Evolutionary conservation across 768 basidiomycete genomes (phyloP).

Genomic region (Mycena vulgaris): DNA sequence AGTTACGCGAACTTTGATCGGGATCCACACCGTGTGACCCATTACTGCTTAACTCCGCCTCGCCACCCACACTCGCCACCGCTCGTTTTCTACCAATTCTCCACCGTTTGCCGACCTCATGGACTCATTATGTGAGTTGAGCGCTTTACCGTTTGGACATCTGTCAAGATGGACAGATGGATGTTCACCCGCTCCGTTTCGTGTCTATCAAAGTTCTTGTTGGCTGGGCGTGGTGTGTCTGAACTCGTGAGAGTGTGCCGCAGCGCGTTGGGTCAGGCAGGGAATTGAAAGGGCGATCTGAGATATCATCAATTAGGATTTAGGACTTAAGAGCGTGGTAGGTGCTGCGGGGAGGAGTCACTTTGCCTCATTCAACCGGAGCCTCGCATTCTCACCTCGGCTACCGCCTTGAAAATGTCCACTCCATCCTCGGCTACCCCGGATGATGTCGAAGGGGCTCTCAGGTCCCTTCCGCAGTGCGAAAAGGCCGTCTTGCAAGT

Average conservation of each 20-base stretch:
- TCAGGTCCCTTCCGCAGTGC: slow-evolving; percentile 12
- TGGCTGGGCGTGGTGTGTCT: slow-evolving; percentile 14
- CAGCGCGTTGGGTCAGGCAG: slow-evolving; percentile 17
- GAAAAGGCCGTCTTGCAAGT: slow-evolving; percentile 28
- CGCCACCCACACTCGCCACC: no score
- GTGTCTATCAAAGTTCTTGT: slow-evolving; percentile 18
- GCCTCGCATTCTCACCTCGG: slow-evolving; percentile 20
- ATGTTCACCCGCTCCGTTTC: slow-evolving; percentile 21
- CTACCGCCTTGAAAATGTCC: slow-evolving; percentile 22
- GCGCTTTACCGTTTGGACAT: no score
- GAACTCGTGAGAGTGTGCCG: slow-evolving; percentile 21
- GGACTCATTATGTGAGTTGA: no score
- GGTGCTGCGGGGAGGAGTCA: slow-evolving; percentile 18
- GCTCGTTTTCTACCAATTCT: no score
- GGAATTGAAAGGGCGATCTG: slow-evolving; percentile 20
- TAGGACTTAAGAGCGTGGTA: slow-evolving; percentile 22
- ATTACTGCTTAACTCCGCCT: no score
- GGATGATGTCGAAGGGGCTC: slow-evolving; percentile 23
- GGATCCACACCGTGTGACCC: no score
- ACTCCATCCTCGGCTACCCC: slow-evolving; percentile 20
- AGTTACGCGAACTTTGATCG: no score
- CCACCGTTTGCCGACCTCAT: no score
- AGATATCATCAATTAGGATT: slow-evolving; percentile 21
- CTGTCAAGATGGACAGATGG: slow-evolving; percentile 20
- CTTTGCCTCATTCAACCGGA: slow-evolving; percentile 19